Conservation (phyloP, 139 green algal genomes). For the Coelastrella sp. region DNA sequence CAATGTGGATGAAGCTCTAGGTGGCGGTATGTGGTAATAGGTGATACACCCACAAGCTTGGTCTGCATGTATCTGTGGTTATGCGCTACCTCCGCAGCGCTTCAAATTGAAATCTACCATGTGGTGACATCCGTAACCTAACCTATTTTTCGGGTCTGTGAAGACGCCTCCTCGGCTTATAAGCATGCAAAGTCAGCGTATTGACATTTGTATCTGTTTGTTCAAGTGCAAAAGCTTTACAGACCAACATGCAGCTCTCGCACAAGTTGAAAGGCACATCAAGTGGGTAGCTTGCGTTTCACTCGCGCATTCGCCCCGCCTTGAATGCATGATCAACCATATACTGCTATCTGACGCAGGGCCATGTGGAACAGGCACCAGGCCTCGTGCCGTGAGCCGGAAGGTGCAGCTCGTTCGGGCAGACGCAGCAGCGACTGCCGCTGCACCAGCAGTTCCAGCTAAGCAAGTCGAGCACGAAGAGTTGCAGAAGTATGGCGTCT, state of each 20-base stretch:
- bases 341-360: not conserved
- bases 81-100: not conserved
- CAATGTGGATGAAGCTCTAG: too few species aligned
- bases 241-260: not conserved
- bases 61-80: too few species aligned
- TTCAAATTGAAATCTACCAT: not conserved
- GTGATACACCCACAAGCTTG: too few species aligned
- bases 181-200: too few species aligned
- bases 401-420: conserved; percentile 18
- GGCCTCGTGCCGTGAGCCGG: not conserved
- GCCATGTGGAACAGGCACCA: conserved; percentile 27
- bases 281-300: not conserved
- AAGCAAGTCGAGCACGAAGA: conserved; percentile 23
- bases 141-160: too few species aligned
- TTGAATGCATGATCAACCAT: not conserved
- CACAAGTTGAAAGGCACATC: not conserved
- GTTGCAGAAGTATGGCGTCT: conserved; percentile 56
- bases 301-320: not conserved
- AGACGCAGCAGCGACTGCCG: conserved; percentile 23
- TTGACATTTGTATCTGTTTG: not conserved
- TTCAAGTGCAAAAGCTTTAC: not conserved
- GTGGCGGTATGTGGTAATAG: too few species aligned
- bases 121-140: not conserved
- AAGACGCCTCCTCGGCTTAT: too few species aligned
- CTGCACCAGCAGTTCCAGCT: not conserved